phyloP scores from a whole-genome alignment of 1,284 basidiomycete species.

The Ceratobasidium sp. region DNA sequence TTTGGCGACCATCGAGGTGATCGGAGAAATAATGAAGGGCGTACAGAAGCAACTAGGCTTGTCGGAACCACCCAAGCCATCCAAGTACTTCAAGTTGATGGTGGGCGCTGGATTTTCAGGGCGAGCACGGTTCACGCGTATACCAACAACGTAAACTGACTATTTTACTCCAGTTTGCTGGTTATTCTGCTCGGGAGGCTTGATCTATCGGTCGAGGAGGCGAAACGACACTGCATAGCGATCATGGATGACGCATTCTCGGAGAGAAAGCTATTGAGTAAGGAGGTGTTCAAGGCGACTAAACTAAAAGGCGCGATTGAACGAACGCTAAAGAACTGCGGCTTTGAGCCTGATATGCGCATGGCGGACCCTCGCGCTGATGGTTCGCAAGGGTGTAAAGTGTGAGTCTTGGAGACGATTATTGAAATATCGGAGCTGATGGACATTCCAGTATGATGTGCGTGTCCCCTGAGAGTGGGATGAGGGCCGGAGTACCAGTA shows the following conservation, averaged over 20 bases:
- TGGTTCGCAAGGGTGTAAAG: background rate
- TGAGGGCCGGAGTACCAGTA: background rate
- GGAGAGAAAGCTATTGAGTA: slow-evolving; percentile 1
- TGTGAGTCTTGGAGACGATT: background rate
- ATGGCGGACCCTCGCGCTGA: background rate
- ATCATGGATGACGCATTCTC: slow-evolving; percentile 5
- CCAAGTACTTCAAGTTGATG: background rate
- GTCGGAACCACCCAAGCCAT: background rate
- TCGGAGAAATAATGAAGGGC: background rate
- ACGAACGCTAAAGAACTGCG: background rate
- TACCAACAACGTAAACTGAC: background rate
- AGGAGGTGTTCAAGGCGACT: background rate
- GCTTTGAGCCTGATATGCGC: background rate
- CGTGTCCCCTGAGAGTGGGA: background rate
- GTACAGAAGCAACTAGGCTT: background rate
- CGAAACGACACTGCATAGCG: background rate
- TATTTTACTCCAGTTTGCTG: background rate
- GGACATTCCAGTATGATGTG: background rate
- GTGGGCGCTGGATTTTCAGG: background rate
- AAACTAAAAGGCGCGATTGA: background rate
- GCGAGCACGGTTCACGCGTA: background rate
- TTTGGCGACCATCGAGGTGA: background rate
- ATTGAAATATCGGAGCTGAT: background rate
- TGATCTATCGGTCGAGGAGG: background rate
- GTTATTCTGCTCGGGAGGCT: slow-evolving; percentile 2